phyloP scores from a whole-genome alignment of 2,329 filamentous ascomycete genomes.

The Hypoxylon rubiginosum region DNA sequence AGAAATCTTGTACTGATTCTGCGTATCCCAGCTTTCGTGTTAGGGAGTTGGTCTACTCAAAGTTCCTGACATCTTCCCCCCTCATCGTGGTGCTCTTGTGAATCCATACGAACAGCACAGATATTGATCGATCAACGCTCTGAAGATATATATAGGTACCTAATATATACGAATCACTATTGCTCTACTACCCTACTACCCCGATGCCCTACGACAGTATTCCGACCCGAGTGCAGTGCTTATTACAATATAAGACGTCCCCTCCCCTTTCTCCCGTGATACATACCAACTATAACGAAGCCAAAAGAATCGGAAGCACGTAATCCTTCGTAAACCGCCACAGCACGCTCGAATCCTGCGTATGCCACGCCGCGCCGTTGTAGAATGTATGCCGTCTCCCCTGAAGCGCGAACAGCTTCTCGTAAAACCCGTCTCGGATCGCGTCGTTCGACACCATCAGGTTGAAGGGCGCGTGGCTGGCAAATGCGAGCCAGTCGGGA shows the following conservation, averaged over 20 bases:
- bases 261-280: too few species aligned
- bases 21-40: not conserved
- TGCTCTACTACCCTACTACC: too few species aligned
- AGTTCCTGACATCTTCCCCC: not conserved
- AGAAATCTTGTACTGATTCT: not conserved
- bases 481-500: constrained; percentile 30
- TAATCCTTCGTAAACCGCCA: constrained; percentile 30
- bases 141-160: not conserved
- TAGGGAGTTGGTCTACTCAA: not conserved
- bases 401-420: constrained; percentile 16
- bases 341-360: constrained; percentile 24
- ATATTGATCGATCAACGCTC: not conserved
- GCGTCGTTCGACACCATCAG: constrained; percentile 37
- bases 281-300: not conserved
- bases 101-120: not conserved
- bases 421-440: constrained; percentile 24
- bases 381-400: constrained; percentile 31
- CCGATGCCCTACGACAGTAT: not conserved
- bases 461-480: constrained; percentile 32
- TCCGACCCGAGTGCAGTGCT: too few species aligned
- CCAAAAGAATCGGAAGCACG: constrained; percentile 20
- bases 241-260: too few species aligned
- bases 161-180: not conserved
- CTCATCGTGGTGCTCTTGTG: not conserved
- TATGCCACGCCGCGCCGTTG: constrained; percentile 28